phyloP scores from a whole-genome alignment of 192 early-diverging fungal genomes.

The Backusella circina region DNA sequence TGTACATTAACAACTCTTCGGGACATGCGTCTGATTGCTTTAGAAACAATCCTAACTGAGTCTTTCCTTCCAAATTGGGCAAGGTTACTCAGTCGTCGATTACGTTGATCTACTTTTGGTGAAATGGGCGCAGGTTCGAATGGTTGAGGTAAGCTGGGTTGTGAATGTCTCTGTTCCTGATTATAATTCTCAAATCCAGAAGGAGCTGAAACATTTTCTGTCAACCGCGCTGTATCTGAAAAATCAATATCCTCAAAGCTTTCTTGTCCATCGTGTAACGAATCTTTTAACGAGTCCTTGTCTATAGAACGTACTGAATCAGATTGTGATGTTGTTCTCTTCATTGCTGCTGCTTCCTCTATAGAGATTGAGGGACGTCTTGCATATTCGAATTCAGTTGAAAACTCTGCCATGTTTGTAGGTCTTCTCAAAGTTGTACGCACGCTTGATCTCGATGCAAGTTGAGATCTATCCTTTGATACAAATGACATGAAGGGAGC shows the following conservation, averaged over 20 bases:
- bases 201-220: constrained; percentile 10
- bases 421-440: background rate
- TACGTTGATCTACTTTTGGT: background rate
- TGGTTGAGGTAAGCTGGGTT: background rate
- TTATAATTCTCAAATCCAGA: background rate
- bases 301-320: background rate
- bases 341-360: background rate
- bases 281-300: background rate
- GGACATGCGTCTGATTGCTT: constrained; percentile 3
- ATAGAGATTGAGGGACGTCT: background rate
- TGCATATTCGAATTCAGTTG: constrained; percentile 3
- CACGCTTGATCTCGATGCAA: background rate
- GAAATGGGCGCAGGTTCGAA: constrained; percentile 4
- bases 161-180: constrained; percentile 6
- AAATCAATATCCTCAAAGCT: constrained; percentile 16
- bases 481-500: constrained; percentile 5
- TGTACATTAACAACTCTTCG: constrained; percentile 10
- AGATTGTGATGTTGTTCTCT: background rate
- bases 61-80: background rate
- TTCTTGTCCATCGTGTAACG: background rate
- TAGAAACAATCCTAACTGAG: background rate
- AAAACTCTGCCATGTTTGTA: background rate
- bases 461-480: background rate
- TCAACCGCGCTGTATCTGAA: constrained; percentile 26
- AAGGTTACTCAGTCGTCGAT: background rate